Evolutionary conservation across 352 stramenopile species (phyloP).

Genomic region (Phytophthora rubi): DNA sequence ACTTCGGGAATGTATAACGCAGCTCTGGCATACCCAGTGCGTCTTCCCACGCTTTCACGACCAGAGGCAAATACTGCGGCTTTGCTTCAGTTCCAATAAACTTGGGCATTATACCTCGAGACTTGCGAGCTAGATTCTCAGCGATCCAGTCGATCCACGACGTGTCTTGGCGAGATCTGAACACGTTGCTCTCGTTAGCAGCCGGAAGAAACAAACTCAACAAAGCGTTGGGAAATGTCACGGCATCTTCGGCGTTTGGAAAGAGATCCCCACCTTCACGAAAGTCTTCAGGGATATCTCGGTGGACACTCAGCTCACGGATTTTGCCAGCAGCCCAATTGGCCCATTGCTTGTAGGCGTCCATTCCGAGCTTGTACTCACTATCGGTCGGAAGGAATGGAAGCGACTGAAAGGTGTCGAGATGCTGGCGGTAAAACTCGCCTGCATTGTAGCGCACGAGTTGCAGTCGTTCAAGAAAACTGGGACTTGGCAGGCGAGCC

Average conservation of each 20-base stretch:
- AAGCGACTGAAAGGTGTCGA: constrained; percentile 72
- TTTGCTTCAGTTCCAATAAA: constrained; percentile 14
- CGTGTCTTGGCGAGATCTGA: constrained; percentile 51
- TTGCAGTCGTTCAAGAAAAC: constrained; percentile 67
- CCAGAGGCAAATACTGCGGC: constrained; percentile 54
- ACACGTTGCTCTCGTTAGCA: constrained; percentile 53
- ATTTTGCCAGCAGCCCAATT: constrained; percentile 54
- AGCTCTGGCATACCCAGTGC: constrained; percentile 49
- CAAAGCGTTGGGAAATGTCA: constrained; percentile 58
- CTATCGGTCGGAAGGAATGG: constrained; percentile 58
- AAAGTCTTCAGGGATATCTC: constrained; percentile 50
- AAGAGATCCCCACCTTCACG: constrained; percentile 56
- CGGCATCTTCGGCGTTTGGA: constrained; percentile 47
- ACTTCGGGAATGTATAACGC: constrained; percentile 67
- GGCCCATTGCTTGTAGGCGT: constrained; percentile 65
- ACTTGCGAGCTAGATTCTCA: constrained; percentile 60
- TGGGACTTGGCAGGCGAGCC: constrained; percentile 59
- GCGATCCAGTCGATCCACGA: constrained; percentile 63
- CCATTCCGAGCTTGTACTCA: constrained; percentile 33
- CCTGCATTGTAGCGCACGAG: constrained; percentile 69
- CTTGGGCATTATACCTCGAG: constrained; percentile 41
- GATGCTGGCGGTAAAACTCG: constrained; percentile 77
- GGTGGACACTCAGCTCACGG: constrained; percentile 34
- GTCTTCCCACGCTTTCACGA: constrained; percentile 62
- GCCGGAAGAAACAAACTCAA: constrained; percentile 55